phyloP scores from a whole-genome alignment of 1,284 basidiomycete species.

The Salmacisia buchloeana region DNA sequence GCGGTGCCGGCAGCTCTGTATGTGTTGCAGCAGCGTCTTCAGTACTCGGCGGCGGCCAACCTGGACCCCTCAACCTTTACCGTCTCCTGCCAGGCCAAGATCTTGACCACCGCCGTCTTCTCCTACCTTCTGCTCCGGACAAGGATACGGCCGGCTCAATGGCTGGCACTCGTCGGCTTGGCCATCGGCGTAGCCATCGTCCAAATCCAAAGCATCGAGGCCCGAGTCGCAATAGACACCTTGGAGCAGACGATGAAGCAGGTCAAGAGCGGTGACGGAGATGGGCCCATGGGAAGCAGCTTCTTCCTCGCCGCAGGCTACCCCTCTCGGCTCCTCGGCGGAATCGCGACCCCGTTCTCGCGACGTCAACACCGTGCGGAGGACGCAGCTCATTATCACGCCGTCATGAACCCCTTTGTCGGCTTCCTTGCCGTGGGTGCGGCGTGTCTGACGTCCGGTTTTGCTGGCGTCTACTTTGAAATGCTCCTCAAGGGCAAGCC shows the following conservation, averaged over 20 bases:
- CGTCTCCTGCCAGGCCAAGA: constrained; percentile 60
- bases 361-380: background rate
- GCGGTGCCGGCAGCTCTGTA: constrained; percentile 94
- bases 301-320: constrained; percentile 2
- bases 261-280: constrained; percentile 14
- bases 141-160: constrained; percentile 68
- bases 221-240: constrained; percentile 9
- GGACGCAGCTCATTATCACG: background rate
- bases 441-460: constrained; percentile 89
- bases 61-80: constrained; percentile 91
- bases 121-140: constrained; percentile 82
- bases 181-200: constrained; percentile 88
- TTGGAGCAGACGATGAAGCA: constrained; percentile 2
- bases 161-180: constrained; percentile 75
- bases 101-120: constrained; percentile 90
- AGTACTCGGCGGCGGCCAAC: constrained; percentile 88
- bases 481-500: constrained; percentile 87
- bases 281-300: background rate
- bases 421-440: constrained; percentile 78
- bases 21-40: constrained; percentile 79
- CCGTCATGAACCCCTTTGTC: constrained; percentile 69
- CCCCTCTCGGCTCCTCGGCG: constrained; percentile 30
- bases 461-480: constrained; percentile 98
- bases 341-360: background rate
- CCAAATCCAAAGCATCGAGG: constrained; percentile 59